phyloP scores from a whole-genome alignment of 805 yeast species.

The Metschnikowia chrysomelidarum region DNA sequence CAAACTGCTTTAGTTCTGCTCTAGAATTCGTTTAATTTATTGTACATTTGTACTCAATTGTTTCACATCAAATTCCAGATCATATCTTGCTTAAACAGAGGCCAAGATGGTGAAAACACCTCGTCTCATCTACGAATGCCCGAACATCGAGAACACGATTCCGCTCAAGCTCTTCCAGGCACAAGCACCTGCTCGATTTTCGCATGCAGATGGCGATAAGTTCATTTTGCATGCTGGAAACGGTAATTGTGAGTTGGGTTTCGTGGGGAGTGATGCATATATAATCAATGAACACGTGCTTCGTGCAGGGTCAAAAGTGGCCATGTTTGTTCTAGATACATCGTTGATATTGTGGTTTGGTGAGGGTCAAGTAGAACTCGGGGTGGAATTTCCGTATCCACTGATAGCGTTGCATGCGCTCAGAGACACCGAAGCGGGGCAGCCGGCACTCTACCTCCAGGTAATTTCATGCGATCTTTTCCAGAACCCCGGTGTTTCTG shows the following conservation, averaged over 20 bases:
- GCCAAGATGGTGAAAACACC: constrained; percentile 5
- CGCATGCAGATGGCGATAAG: constrained; percentile 37
- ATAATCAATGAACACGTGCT: constrained; percentile 3
- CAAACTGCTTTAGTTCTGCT: too few relatives aligned
- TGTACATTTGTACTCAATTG: too few relatives aligned
- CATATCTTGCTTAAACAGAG: too few relatives aligned
- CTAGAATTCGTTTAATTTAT: too few relatives aligned
- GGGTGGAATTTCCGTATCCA: constrained; percentile 37
- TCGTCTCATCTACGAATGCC: constrained; percentile 25
- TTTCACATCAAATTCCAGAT: too few relatives aligned
- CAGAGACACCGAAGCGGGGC: constrained; percentile 14
- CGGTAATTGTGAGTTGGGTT: constrained; percentile 8
- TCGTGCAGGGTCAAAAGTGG: constrained; percentile 12
- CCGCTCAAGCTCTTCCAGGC: constrained; percentile 30
- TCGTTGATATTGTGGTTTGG: constrained; percentile 32
- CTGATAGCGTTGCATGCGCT: constrained; percentile 34
- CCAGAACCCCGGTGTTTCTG: constrained; percentile 14
- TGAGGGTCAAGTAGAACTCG: constrained; percentile 14
- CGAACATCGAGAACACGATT: constrained; percentile 43
- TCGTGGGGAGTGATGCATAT: constrained; percentile 13
- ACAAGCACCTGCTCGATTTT: constrained; percentile 39
- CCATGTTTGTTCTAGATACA: constrained; percentile 36
- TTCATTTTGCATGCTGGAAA: constrained; percentile 43
- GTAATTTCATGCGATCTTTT: constrained; percentile 24
- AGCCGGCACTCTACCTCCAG: constrained; percentile 31